Base-by-base conservation (phyloP, 768 basidiomycete genomes). In the Naganishia randhawae region DNA sequence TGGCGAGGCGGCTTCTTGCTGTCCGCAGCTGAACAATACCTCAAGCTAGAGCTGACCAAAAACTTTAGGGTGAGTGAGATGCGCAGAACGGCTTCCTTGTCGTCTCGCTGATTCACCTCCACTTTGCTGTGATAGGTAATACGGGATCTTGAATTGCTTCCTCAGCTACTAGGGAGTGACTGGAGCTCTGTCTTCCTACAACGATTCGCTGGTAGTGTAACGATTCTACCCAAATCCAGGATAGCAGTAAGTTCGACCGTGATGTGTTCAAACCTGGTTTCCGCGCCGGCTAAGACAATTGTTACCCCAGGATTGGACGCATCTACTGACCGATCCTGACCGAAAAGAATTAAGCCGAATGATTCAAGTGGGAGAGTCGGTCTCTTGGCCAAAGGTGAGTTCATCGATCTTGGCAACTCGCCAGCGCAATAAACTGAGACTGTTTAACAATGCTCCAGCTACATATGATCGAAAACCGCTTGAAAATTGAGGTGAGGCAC, bases 131-230 rank as follows among this genome's bases (percentile, higher is more conserved):
- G 68, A 42, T 72, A 87, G 84, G 84, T 98, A 61, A 99, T 99
- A 68, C 88, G 96, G 48, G 96, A 98, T 77, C 84, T 99, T 1
- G 96, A 99, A 76, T 85, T 99, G 25, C 83, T 98, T 65, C 96
- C 96, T n/a, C 88, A 92, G 68, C 74, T 98, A 2, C 82, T 95
- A 6, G 94, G 94, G 1, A 92, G 87, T 76, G 95, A 99, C 78
- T 98, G 95, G 95, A 92, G 91, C 0, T 89, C 89, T 71, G 92
- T 98, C 13, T 99, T 98, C 77, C 82, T 98, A 57, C 96, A 98
- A 78, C 85, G 91, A 57, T 97, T 96, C 76, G 92, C 83, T 75
- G 82, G 82, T 0, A 80, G 79, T 27, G 69, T 80, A 19, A 78
- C 79, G 29, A 73, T 80, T 65, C 80, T 75, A 66, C 81, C 78